Evolutionary conservation across 805 yeast genomes (phyloP), one percentile per base, ranked within the genome.

Genomic region (Sungouiozyma intestinalis): DNA sequence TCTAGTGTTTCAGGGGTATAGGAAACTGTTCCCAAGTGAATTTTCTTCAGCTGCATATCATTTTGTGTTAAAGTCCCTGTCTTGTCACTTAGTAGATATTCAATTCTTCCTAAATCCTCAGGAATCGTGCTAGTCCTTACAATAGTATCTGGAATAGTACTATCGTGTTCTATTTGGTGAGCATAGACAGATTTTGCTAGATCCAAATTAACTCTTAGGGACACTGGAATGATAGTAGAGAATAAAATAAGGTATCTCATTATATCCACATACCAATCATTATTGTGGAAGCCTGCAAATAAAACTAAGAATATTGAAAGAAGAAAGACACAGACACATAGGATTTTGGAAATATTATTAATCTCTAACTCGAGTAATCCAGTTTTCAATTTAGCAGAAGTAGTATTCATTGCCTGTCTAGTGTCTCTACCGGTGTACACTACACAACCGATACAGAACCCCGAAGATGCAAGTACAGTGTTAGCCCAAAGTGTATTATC

Each of bases 401-500:
- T 80, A 1, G 97, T 90, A 63, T 94, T 94, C 81, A 88, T 75
- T 18, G 94, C 84, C 65, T 88, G 97, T 48, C 98, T 77, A 0
- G 98, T 94, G 55, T 92, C 97, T 31, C 66, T 63, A 16, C 99
- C 99, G 0, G 97, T 90, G 60, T 87, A 92, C 2, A 87, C 70
- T 14, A 92, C 77, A 52, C 90, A 79, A 2, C 95, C 98, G 38
- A 88, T 68, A 6, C 94, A 92, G 3, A 85, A 75, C 13, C 97
- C 97, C 24, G 54, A 52, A 0, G 95, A 84, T 0, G 98, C 97
- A 14, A 94, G 68, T 1, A 94, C 97, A 0, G 99, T 92, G 59
- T 92, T 92, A 13, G 97, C 97, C 99, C 99, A 92, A 58, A 94
- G 63, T 0, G 98, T 86, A 55, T 90, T 88, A 61, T 92, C 99